A percentile compares a stretch with the other conserved stretches of the same genome.
These are phyloP conservation scores for Diplodia intermedia DNA, from an alignment of 2,329 filamentous ascomycete genomes.

Conservation along the genomic window DNA sequence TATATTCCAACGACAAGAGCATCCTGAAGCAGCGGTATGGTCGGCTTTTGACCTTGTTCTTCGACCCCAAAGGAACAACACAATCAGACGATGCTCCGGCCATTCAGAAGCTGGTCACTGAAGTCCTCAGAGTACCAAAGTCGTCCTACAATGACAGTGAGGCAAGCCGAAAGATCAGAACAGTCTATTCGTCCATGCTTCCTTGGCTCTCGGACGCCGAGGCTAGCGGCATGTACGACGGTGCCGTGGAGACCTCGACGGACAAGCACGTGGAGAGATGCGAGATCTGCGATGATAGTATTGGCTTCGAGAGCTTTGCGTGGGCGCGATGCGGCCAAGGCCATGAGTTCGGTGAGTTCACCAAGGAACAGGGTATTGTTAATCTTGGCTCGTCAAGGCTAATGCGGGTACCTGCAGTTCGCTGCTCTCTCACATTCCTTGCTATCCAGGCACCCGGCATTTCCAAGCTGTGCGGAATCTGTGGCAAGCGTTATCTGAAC, in stretches of 20 bases:
- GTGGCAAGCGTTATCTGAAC: slow-evolving; percentile 57
- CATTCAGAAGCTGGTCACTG: slow-evolving; percentile 20
- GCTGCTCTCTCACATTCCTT: slow-evolving; percentile 62
- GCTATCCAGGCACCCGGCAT: slow-evolving; percentile 62
- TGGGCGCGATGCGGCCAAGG: slow-evolving; percentile 59
- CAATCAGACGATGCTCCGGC: slow-evolving; percentile 22
- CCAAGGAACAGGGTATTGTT: slow-evolving; percentile 4
- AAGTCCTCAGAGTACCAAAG: slow-evolving; percentile 19
- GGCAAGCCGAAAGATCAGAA: slow-evolving; percentile 18
- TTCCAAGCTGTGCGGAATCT: slow-evolving; percentile 62
- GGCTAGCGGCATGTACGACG: slow-evolving; percentile 1
- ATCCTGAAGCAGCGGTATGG: slow-evolving; percentile 45
- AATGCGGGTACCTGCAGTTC: slow-evolving; percentile 43
- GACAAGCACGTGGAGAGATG: slow-evolving; percentile 54
- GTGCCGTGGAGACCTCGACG: slow-evolving; percentile 23
- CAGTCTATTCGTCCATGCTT: slow-evolving; percentile 27
- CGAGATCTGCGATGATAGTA: slow-evolving; percentile 57
- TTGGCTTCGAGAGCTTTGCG: slow-evolving; percentile 56
- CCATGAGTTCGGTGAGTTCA: slow-evolving; percentile 58
- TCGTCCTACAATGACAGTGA: slow-evolving; percentile 25
- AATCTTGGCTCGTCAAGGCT: slow-evolving; percentile 5
- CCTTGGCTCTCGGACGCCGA: slow-evolving; percentile 25
- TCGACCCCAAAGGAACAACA: slow-evolving; percentile 32
- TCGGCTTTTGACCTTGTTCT: slow-evolving; percentile 43
- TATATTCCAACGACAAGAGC: slow-evolving; percentile 39